Percentiles rank a stretch among this genome's conserved stretches.
These are phyloP conservation scores for Quercus engelmannii DNA, from an alignment of 306 rosid genomes.

Conservation along the genomic window DNA sequence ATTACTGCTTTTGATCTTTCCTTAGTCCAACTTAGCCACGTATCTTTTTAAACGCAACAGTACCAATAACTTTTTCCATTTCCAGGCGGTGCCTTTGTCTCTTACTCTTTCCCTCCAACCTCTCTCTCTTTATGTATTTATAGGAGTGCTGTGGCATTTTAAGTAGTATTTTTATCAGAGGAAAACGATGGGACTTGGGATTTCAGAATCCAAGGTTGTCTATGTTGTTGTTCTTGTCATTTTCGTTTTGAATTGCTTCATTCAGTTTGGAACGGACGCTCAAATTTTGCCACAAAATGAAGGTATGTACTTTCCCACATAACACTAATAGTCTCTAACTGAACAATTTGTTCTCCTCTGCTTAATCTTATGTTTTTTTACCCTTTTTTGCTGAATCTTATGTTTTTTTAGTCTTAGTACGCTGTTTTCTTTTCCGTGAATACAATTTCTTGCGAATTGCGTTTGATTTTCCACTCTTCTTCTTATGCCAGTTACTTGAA, in stretches of 20 bases:
- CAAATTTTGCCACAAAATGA: constrained; percentile 60
- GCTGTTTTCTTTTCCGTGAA: no score
- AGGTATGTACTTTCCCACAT: constrained; percentile 36
- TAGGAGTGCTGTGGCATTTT: background rate
- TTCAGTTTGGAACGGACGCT: constrained; percentile 49
- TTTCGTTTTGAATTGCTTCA: constrained; percentile 36
- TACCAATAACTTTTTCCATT: no score
- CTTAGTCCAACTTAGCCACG: no score
- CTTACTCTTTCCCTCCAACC: background rate
- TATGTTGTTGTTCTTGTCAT: constrained; percentile 24
- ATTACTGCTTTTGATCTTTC: no score
- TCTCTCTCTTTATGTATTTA: background rate
- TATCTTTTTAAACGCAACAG: background rate
- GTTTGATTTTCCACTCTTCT: no score
- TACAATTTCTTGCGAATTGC: no score
- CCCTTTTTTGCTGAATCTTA: no score
- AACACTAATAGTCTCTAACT: background rate
- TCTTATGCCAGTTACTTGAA: no score
- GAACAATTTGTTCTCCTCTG: no score
- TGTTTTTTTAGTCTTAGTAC: no score
- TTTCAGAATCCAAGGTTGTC: constrained; percentile 26
- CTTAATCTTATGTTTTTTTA: no score
- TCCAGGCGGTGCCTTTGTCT: background rate
- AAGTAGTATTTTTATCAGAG: background rate
- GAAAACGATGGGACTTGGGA: constrained; percentile 25